phyloP scores from a whole-genome alignment of 805 yeast species.

The Yarrowia sp. region DNA sequence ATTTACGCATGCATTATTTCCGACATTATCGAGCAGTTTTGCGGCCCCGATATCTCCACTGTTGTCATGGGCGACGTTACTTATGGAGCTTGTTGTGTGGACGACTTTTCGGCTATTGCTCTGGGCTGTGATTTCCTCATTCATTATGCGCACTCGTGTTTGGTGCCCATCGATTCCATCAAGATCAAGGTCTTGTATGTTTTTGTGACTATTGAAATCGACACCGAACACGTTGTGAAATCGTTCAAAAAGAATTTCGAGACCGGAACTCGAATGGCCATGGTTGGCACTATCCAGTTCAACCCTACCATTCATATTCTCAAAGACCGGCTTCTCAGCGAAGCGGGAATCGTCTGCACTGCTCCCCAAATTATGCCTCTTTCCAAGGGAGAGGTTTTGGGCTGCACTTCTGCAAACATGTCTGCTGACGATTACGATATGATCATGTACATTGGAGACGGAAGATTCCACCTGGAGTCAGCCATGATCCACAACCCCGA shows the following conservation, averaged over 20 bases:
- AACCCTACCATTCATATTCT: slow-evolving; percentile 91
- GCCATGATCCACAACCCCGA: slow-evolving; percentile 98
- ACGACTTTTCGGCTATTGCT: slow-evolving; percentile 92
- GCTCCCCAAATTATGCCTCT: slow-evolving; percentile 94
- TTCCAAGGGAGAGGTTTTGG: slow-evolving; percentile 94
- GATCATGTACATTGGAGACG: slow-evolving; percentile 94
- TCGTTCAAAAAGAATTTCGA: slow-evolving; percentile 76
- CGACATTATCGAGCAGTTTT: slow-evolving; percentile 91
- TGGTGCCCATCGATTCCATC: slow-evolving; percentile 94
- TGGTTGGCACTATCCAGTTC: slow-evolving; percentile 96
- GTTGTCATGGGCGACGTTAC: slow-evolving; percentile 98
- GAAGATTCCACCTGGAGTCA: slow-evolving; percentile 91
- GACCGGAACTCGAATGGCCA: slow-evolving; percentile 70
- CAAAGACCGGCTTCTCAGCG: slow-evolving; percentile 58
- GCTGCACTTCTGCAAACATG: slow-evolving; percentile 90
- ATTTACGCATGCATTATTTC: slow-evolving; percentile 88
- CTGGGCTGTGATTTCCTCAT: slow-evolving; percentile 92
- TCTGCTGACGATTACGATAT: slow-evolving; percentile 62
- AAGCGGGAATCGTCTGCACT: slow-evolving; percentile 61
- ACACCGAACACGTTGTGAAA: slow-evolving; percentile 77
- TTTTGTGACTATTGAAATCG: slow-evolving; percentile 91
- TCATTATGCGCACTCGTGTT: slow-evolving; percentile 96
- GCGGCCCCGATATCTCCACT: slow-evolving; percentile 69
- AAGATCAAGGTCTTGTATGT: slow-evolving; percentile 90
- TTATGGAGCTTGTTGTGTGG: slow-evolving; percentile 98